Evolutionary conservation across 768 basidiomycete species (phyloP).

Genomic region (Leccinum uliginosum): DNA sequence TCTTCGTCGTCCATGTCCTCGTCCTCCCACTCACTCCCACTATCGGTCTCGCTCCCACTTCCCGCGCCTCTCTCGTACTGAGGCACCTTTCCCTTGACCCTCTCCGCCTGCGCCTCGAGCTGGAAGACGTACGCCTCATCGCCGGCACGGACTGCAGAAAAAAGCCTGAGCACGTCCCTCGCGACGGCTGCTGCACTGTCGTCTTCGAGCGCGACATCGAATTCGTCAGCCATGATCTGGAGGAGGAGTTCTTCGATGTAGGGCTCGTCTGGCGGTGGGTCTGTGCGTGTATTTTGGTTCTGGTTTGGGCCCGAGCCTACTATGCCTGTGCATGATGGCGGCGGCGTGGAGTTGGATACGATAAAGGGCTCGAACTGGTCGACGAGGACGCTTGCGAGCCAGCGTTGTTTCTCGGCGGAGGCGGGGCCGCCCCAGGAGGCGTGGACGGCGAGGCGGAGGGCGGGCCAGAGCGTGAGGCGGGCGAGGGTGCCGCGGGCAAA

Average conservation of each 20-base stretch:
- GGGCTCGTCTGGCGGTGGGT: conserved; percentile 49
- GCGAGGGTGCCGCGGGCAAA: conserved; percentile 88
- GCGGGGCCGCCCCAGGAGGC: conserved; percentile 84
- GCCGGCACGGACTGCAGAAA: conserved; percentile 49
- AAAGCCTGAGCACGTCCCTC: conserved; percentile 64
- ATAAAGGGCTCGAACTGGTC: conserved; percentile 67
- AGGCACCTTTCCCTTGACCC: conserved; percentile 52
- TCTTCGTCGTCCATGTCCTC: conserved; percentile 10
- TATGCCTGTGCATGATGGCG: background rate
- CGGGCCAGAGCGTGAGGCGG: conserved; percentile 79
- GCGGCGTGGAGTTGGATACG: conserved; percentile 4
- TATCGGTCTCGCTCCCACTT: conserved; percentile 32
- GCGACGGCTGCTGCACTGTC: conserved; percentile 75
- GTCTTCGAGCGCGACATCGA: conserved; percentile 80
- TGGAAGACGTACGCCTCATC: conserved; percentile 47
- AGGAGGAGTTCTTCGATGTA: conserved; percentile 80
- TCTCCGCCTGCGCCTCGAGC: conserved; percentile 64
- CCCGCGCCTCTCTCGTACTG: conserved; percentile 40
- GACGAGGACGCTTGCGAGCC: conserved; percentile 79
- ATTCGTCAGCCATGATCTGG: conserved; percentile 86
- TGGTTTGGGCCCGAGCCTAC: background rate
- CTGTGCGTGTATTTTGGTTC: background rate
- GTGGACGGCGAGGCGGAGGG: conserved; percentile 79
- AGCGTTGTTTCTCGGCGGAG: conserved; percentile 68
- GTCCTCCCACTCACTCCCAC: conserved; percentile 46